These are phyloP conservation scores for Blastobotrys chiropterorum DNA, from an alignment of 805 yeast genomes.

Conservation along the genomic window DNA sequence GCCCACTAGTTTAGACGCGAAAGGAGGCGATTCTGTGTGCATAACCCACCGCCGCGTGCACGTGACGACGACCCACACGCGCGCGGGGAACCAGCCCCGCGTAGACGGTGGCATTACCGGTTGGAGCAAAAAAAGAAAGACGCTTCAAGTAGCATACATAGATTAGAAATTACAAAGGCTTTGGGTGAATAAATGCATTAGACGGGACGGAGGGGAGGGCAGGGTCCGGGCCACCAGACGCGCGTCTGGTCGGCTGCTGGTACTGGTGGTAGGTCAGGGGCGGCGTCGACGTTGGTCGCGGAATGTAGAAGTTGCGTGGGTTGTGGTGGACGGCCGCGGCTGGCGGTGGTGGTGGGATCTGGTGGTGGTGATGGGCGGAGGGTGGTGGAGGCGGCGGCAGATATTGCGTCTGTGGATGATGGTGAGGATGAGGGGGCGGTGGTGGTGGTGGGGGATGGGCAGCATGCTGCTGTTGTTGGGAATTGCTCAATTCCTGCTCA, in stretches of 20 bases:
- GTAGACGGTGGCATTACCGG: too few species aligned
- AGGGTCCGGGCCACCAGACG: background rate
- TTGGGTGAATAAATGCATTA: background rate
- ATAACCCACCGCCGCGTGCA: too few species aligned
- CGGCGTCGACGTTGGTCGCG: constrained; percentile 14
- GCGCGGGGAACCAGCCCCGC: too few species aligned
- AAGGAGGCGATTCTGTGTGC: too few species aligned
- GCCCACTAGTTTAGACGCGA: too few species aligned
- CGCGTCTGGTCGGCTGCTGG: background rate
- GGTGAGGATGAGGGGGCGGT: constrained; percentile 7
- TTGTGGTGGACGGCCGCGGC: constrained; percentile 5
- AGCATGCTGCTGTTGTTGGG: background rate
- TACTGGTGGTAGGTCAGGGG: constrained; percentile 6
- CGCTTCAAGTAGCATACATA: too few species aligned
- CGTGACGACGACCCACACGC: too few species aligned
- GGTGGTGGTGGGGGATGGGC: background rate
- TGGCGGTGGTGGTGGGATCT: constrained; percentile 5
- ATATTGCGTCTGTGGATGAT: too few species aligned
- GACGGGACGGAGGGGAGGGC: background rate
- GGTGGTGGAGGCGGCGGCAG: constrained; percentile 6
- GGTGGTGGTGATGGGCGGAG: constrained; percentile 1
- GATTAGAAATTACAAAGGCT: background rate
- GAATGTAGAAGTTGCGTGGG: constrained; percentile 1
- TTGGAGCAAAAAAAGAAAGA: too few species aligned
- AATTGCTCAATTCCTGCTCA: constrained; percentile 25